phyloP scores from a whole-genome alignment of 441 rosid species.

The Adansonia rubrostipa region DNA sequence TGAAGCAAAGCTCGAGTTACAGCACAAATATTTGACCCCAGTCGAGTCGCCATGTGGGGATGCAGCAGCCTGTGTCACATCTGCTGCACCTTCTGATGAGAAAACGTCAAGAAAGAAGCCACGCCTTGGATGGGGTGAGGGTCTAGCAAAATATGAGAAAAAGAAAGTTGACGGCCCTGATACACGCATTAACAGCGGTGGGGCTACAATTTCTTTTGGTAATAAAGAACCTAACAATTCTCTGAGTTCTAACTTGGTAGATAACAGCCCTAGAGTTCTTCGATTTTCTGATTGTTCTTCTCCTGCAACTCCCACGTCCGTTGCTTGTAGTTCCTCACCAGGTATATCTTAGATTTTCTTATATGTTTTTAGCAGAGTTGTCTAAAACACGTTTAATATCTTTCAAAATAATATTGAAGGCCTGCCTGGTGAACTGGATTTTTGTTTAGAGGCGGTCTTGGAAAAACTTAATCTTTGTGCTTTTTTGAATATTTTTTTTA shows the following conservation, averaged over 20 bases:
- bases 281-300: constrained; percentile 74
- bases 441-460: neutral
- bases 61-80: constrained; percentile 60
- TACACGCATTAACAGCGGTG: constrained; percentile 55
- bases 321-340: constrained; percentile 56
- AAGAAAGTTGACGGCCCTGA: constrained; percentile 84
- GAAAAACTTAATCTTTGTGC: neutral
- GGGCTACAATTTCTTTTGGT: constrained; percentile 35
- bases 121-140: constrained; percentile 99
- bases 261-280: constrained; percentile 66
- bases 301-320: constrained; percentile 93
- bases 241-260: constrained; percentile 52
- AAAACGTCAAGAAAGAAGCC: constrained; percentile 79
- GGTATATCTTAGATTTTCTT: neutral
- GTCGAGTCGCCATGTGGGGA: constrained; percentile 70
- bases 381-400: neutral
- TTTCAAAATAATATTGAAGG: neutral
- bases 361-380: neutral
- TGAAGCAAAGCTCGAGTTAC: constrained; percentile 63
- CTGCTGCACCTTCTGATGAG: constrained; percentile 64
- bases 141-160: constrained; percentile 96
- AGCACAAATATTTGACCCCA: constrained; percentile 50
- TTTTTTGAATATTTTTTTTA: neutral
- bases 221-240: constrained; percentile 52
- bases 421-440: neutral